These are phyloP conservation scores for Tolypocladium tropicale DNA, from an alignment of 2,329 filamentous ascomycete species.

Conservation along the genomic window DNA sequence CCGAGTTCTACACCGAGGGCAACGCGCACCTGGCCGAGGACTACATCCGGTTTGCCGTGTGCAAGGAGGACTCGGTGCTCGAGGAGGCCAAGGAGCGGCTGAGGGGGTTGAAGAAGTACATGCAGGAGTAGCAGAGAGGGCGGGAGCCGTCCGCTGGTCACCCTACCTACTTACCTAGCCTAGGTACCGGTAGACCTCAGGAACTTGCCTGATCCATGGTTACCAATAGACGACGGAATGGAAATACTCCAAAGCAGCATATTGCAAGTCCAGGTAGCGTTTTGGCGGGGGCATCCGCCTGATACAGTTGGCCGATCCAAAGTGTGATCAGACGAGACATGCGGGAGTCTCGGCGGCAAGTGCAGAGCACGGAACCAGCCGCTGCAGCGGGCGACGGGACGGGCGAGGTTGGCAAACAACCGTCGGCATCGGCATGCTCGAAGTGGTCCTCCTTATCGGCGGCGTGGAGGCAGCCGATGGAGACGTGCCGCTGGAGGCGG, in stretches of 20 bases:
- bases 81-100: slow-evolving; percentile 70
- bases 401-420: not conserved
- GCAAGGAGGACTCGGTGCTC: slow-evolving; percentile 82
- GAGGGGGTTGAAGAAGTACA: slow-evolving; percentile 63
- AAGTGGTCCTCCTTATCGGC: not conserved
- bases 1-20: slow-evolving; percentile 85
- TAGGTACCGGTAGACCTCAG: no score
- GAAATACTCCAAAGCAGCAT: no score
- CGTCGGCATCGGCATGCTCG: not conserved
- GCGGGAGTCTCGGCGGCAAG: not conserved
- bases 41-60: slow-evolving; percentile 91
- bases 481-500: slow-evolving; percentile 14
- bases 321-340: not conserved
- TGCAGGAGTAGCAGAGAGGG: slow-evolving; percentile 23
- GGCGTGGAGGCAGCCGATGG: slow-evolving; percentile 18
- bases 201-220: no score
- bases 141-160: no score
- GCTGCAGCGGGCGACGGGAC: not conserved
- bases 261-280: not conserved
- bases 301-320: not conserved
- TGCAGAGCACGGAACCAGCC: not conserved
- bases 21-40: slow-evolving; percentile 84
- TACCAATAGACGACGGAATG: no score
- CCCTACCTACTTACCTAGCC: no score
- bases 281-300: not conserved